Evolutionary conservation across 2,329 filamentous ascomycete genomes (phyloP), one percentile per base, ranked within the genome.

Genomic region (Epichloe gansuensis): DNA sequence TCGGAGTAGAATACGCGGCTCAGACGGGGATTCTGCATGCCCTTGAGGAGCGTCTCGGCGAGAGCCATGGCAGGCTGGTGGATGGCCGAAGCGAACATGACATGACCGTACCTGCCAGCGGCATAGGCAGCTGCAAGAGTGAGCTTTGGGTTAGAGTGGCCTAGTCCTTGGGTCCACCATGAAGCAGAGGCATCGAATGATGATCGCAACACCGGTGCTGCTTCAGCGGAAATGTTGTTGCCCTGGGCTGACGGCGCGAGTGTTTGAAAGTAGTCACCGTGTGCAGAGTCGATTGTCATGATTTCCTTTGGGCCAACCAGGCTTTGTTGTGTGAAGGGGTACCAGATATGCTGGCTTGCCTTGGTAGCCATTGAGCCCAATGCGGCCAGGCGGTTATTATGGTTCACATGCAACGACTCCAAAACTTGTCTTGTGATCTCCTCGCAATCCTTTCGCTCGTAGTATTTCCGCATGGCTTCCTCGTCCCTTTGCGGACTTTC

Each of bases 151-250:
- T 88, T 90, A 5, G 83, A 85, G 58, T 94, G 89, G 1, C 89
- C 88, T 0, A 94, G 75, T 2, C 88, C 88, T 67, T 94, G 89
- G 0, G 88, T 94, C 88, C 89, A 94, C 88, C 89, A 94, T 0
- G 87, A 91, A 1, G 88, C 88, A 0, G 88, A 93, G 2, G 85
- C 88, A 59, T 94, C 89, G 52, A 93, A 90, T 0, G 85, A 83
- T 1, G 86, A 77, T 1, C 60, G 60, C 0, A 67, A 56, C 0
- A 67, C 55, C 4, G 53, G 48, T 11, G 48, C 41, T 11, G 48
- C 41, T 25, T 50, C 44, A 9, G 39, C n/a, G 37, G 52, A 39
- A 5, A 9, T 35, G n/a, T 15, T 17, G 1, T 25, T 25, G 11
- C 42, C 17, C 2, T 34, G 2, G 2, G 5, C 45, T 2, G 48